Percentiles rank a stretch among this genome's conserved stretches.
These are phyloP conservation scores for Sergeia podlipaevii DNA, from an alignment of 208 protist species.

Conservation along the genomic window DNA sequence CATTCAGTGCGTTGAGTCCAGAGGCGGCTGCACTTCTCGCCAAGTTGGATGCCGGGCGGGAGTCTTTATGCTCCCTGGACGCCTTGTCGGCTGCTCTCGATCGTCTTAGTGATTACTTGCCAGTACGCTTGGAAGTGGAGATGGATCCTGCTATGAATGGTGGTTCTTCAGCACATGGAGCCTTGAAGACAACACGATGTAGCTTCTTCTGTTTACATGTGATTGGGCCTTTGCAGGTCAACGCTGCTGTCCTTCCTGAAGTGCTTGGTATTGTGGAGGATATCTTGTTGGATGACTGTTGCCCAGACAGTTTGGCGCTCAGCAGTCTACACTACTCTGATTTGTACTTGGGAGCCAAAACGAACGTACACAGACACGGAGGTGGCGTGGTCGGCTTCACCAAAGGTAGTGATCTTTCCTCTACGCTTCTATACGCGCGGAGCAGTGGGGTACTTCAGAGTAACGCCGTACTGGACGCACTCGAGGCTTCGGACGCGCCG, in stretches of 20 bases:
- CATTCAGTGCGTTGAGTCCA: no score
- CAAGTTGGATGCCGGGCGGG: slow-evolving; percentile 23
- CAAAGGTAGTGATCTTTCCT: background rate
- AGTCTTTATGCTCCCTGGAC: slow-evolving; percentile 27
- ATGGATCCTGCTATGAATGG: background rate
- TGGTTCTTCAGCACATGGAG: background rate
- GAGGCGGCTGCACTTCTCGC: slow-evolving; percentile 10
- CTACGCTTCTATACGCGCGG: no score
- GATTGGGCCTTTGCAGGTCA: slow-evolving; percentile 37
- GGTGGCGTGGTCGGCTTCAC: background rate
- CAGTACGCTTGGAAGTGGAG: slow-evolving; percentile 46
- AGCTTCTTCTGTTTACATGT: slow-evolving; percentile 29
- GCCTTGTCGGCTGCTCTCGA: slow-evolving; percentile 28
- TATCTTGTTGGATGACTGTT: slow-evolving; percentile 70
- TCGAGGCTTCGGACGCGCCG: slow-evolving; percentile 6
- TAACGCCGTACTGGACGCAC: slow-evolving; percentile 33
- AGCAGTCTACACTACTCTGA: slow-evolving; percentile 45
- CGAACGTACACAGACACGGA: background rate
- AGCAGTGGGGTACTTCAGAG: no score
- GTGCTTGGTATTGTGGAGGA: slow-evolving; percentile 55
- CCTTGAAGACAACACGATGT: background rate
- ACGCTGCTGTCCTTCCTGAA: slow-evolving; percentile 7
- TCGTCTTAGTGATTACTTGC: slow-evolving; percentile 29
- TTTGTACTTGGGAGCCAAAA: slow-evolving; percentile 17
- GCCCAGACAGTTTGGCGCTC: slow-evolving; percentile 16